Base-by-base conservation (phyloP, 1,284 basidiomycete species). In the Melampsora larici-populina region DNA sequence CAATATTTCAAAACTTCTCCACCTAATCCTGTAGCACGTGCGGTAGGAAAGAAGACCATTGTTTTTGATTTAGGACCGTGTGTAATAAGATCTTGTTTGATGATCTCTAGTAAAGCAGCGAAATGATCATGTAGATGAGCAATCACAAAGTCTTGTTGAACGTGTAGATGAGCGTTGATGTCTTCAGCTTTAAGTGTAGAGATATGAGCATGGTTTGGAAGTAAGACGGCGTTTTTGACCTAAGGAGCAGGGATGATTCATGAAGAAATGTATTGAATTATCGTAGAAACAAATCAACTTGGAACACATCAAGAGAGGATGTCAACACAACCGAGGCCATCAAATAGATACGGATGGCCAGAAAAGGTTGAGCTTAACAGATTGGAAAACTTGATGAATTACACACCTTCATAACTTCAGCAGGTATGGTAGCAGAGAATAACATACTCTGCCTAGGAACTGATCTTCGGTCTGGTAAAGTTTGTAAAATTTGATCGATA, bases 31-130 rank as follows among this genome's bases (percentile, higher is more conserved):
- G 89, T 89, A 1, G 89, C 87, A 70, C 89, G 86, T 1, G 90
- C 90, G 13, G 90, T 91, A n/a, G 89, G 89, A 70, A 89, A 86
- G 85, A 91, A 91, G 8, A 87, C 86, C 83, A 90, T 89, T 5
- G 86, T 81, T 82, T 88, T 84, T 79, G 84, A 82, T 1, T 40
- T 72, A 1, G 81, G 70, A 81, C 82, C 5, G 78, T 26, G 17
- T 79, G 81, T 49, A 3, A 79, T 78, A 49, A 84, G 80, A 79
- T 86, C 86, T 48, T 82, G 78, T 7, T 81, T 79, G 24, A 86
- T 80, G n/a, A 84, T 81, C 43, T 83, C 82, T 26, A 86, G 79
- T 0, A 85, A 82, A 9, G 86, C 85, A 2, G 88, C 85, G 33
- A 90, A 81, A n/a, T 85, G 84, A 58, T 88, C 85, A 8, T 82